These are phyloP conservation scores for apple (Malus domestica) DNA, from an alignment of 306 rosid species.

Conservation along the genomic window DNA sequence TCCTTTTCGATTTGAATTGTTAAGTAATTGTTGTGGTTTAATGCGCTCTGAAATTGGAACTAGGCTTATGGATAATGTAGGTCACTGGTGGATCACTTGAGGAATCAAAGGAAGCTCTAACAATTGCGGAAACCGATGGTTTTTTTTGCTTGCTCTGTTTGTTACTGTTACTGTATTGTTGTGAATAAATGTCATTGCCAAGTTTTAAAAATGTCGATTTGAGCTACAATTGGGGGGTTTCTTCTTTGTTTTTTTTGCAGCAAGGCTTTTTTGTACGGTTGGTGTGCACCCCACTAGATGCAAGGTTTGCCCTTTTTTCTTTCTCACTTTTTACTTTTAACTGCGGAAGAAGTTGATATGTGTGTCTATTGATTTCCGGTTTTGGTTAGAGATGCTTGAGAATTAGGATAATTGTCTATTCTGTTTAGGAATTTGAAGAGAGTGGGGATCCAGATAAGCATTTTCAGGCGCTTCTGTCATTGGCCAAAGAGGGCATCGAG, in stretches of 20 bases:
- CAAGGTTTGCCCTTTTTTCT: conserved; percentile 48
- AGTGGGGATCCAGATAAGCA: conserved; percentile 84
- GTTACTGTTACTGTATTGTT: neutral
- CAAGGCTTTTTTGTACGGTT: conserved; percentile 86
- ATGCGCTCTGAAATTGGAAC: neutral
- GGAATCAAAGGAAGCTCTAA: conserved; percentile 86
- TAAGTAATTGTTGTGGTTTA: neutral
- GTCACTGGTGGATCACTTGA: conserved; percentile 95
- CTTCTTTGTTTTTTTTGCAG: conserved; percentile 24
- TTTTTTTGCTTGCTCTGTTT: neutral
- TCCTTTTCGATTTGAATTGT: neutral
- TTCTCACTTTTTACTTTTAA: neutral
- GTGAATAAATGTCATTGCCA: neutral
- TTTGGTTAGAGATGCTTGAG: conserved; percentile 18
- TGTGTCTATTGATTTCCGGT: neutral
- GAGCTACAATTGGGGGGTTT: neutral
- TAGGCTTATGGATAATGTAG: conserved; percentile 38
- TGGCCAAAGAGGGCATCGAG: conserved; percentile 84
- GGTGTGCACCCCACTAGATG: conserved; percentile 99
- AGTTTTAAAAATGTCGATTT: neutral
- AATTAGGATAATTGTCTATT: conserved; percentile 10
- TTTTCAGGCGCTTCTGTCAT: conserved; percentile 75
- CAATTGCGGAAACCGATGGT: conserved; percentile 92
- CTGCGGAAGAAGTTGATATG: neutral
- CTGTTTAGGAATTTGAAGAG: conserved; percentile 78